These are phyloP conservation scores for Echites panduratus DNA, from an alignment of 257 asterid species.

Conservation along the genomic window DNA sequence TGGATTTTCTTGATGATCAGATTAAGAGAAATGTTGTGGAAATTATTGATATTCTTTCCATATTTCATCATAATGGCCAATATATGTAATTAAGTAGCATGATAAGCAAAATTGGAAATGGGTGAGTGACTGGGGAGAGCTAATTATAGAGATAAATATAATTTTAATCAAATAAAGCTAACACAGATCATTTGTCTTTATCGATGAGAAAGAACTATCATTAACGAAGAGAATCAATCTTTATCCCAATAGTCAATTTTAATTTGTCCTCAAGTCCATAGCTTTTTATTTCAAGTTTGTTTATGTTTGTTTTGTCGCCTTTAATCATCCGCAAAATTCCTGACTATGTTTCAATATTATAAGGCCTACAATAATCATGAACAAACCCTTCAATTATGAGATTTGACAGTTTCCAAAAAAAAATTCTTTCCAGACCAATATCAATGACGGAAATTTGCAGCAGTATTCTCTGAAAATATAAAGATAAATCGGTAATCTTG, in stretches of 20 bases:
- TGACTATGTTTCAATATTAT: background rate
- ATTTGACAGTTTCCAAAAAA: background rate
- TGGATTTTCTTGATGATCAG: too few relatives aligned
- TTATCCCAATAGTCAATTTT: constrained; percentile 8
- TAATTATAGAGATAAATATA: too few relatives aligned
- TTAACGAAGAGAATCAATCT: constrained; percentile 8
- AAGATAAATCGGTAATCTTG: too few relatives aligned
- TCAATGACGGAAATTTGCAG: background rate
- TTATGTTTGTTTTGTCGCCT: background rate
- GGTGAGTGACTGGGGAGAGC: background rate
- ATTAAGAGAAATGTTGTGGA: too few relatives aligned
- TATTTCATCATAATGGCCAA: too few relatives aligned
- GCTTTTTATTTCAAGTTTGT: constrained; percentile 1
- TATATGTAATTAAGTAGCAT: too few relatives aligned
- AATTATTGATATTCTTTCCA: too few relatives aligned
- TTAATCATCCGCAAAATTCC: background rate
- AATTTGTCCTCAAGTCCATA: constrained; percentile 10
- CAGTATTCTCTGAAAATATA: background rate
- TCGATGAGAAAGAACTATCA: constrained; percentile 4
- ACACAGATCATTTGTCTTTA: background rate
- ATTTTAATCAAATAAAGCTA: too few relatives aligned
- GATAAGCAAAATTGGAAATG: too few relatives aligned
- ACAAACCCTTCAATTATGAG: background rate
- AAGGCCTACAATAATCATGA: background rate
- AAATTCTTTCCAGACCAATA: too few relatives aligned